These are phyloP conservation scores for Lichenothelia convexa DNA, from an alignment of 495 filamentous ascomycete species.

Conservation along the genomic window DNA sequence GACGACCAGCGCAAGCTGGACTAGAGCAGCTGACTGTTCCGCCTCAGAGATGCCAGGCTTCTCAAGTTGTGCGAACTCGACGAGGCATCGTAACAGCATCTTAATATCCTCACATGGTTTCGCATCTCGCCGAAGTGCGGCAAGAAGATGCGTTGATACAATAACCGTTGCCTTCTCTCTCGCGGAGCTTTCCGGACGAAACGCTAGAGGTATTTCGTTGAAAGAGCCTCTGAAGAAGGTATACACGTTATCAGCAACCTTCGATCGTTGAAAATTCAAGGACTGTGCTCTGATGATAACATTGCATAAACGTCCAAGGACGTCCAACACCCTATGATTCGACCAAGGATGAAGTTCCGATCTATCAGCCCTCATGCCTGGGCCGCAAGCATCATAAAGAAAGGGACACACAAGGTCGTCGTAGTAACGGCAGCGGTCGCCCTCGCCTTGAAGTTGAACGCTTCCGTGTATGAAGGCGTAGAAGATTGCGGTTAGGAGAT, in stretches of 20 bases:
- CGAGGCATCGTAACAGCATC: slow-evolving; percentile 17
- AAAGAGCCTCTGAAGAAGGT: slow-evolving; percentile 29
- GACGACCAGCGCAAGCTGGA: slow-evolving; percentile 40
- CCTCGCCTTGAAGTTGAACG: slow-evolving; percentile 25
- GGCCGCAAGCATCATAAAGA: slow-evolving; percentile 8
- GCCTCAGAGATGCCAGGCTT: slow-evolving; percentile 2
- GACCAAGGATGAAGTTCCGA: slow-evolving; percentile 14
- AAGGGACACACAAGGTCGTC: slow-evolving; percentile 37
- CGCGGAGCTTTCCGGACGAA: slow-evolving; percentile 3
- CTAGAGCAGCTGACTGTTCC: slow-evolving; percentile 32
- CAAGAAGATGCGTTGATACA: slow-evolving; percentile 42
- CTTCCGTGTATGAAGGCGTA: slow-evolving; percentile 42
- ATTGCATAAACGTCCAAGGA: slow-evolving; percentile 44
- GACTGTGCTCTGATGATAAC: slow-evolving; percentile 39
- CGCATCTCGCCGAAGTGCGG: slow-evolving; percentile 33
- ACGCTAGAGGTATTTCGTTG: slow-evolving; percentile 7
- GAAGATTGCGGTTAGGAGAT: slow-evolving; percentile 44
- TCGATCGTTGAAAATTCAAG: slow-evolving; percentile 32
- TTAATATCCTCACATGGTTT: slow-evolving; percentile 8
- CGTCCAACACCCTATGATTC: slow-evolving; percentile 34
- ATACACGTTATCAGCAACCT: slow-evolving; percentile 37
- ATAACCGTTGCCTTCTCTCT: slow-evolving; percentile 22
- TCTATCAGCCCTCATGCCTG: slow-evolving; percentile 2
- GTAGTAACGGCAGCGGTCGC: slow-evolving; percentile 38
- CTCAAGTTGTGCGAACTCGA: slow-evolving; percentile 4